phyloP scores from a whole-genome alignment of 2,329 filamentous ascomycete species.

The Hawksworthiomyces lignivorus region DNA sequence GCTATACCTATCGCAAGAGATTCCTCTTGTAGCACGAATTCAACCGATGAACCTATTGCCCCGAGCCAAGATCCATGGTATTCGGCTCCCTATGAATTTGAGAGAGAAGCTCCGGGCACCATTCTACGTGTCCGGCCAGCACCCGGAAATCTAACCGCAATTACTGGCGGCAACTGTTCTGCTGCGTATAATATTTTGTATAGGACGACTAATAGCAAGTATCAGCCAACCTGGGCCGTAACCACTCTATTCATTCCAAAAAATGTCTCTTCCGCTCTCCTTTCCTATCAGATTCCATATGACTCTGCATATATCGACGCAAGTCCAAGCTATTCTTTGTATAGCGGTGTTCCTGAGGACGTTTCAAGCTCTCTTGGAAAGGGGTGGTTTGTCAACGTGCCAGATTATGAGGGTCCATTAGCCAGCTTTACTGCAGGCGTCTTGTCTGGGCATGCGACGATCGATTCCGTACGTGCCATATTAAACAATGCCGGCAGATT shows the following conservation, averaged over 20 bases:
- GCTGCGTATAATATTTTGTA: slow-evolving; percentile 29
- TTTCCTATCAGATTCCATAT: slow-evolving; percentile 35
- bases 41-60: slow-evolving; percentile 17
- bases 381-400: slow-evolving; percentile 37
- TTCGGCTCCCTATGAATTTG: slow-evolving; percentile 22
- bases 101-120: slow-evolving; percentile 19
- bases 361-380: slow-evolving; percentile 28
- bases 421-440: slow-evolving; percentile 35
- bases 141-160: slow-evolving; percentile 19
- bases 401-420: slow-evolving; percentile 36
- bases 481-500: slow-evolving; percentile 19
- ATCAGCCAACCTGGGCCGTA: slow-evolving; percentile 29
- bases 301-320: slow-evolving; percentile 31
- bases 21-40: neutral
- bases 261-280: slow-evolving; percentile 16
- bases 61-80: slow-evolving; percentile 28
- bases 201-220: slow-evolving; percentile 27
- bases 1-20: neutral
- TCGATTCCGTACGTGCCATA: slow-evolving; percentile 35
- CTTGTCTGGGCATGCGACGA: slow-evolving; percentile 33
- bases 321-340: slow-evolving; percentile 28
- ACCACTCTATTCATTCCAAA: slow-evolving; percentile 28
- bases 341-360: slow-evolving; percentile 18
- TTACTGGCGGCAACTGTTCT: slow-evolving; percentile 14
- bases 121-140: slow-evolving; percentile 23